Evolutionary conservation across 2,329 filamentous ascomycete genomes (phyloP).

Genomic region (Ophiognomonia clavigignenti-juglandacearum): DNA sequence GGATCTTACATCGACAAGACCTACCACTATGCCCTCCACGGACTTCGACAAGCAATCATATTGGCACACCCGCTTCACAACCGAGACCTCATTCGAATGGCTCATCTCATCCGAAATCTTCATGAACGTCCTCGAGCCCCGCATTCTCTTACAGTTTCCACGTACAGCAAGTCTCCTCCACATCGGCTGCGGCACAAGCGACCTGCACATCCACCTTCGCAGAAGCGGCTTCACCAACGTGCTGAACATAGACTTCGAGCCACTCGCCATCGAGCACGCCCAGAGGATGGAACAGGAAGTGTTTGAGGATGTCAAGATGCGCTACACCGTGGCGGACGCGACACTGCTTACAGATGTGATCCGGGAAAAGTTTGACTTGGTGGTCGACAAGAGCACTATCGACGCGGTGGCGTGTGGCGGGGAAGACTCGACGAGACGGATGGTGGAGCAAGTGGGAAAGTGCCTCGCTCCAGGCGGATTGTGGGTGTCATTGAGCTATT

Average conservation of each 20-base stretch:
- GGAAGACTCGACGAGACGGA: slow-evolving; percentile 29
- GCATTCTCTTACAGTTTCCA: too few species aligned
- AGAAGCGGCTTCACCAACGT: slow-evolving; percentile 35
- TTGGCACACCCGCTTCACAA: slow-evolving; percentile 42
- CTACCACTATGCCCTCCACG: slow-evolving; percentile 19
- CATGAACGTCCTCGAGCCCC: slow-evolving; percentile 33
- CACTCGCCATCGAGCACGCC: slow-evolving; percentile 39
- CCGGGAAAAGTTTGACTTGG: slow-evolving; percentile 30
- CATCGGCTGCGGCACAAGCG: slow-evolving; percentile 45
- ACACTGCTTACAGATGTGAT: slow-evolving; percentile 24
- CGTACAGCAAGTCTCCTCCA: slow-evolving; percentile 35
- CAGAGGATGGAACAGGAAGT: slow-evolving; percentile 31
- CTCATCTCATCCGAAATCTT: slow-evolving; percentile 37
- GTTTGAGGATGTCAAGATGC: slow-evolving; percentile 40
- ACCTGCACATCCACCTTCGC: slow-evolving; percentile 44
- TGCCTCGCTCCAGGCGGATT: slow-evolving; percentile 31
- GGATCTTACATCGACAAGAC: too few species aligned
- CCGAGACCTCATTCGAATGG: slow-evolving; percentile 44
- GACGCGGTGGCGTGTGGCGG: slow-evolving; percentile 45
- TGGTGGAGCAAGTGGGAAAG: slow-evolving; percentile 30
- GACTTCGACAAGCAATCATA: slow-evolving; percentile 47
- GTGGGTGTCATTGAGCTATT: slow-evolving; percentile 47
- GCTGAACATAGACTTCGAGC: slow-evolving; percentile 47
- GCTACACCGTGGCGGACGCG: slow-evolving; percentile 40
- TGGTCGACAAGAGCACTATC: slow-evolving; percentile 45